Percentiles rank a stretch among this genome's conserved stretches.
Evolutionary conservation across 306 rosid genomes (phyloP).

Genomic region (Cucumis sativus): DNA sequence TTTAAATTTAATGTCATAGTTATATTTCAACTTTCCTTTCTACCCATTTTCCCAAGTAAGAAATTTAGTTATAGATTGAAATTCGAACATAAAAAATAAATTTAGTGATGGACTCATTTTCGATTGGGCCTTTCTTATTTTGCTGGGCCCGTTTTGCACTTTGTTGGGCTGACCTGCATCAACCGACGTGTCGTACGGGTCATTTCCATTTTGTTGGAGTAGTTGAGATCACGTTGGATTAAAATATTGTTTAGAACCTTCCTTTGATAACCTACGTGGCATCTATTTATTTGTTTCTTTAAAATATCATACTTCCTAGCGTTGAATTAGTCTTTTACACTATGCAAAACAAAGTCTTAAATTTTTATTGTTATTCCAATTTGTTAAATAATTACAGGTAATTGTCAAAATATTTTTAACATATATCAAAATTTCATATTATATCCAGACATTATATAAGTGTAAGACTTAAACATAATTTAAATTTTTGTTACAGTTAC

Average conservation of each 20-base stretch:
- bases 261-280: not conserved
- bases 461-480: no score
- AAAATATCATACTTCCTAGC: no score
- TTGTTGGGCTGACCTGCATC: not conserved
- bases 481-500: no score
- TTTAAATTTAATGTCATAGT: no score
- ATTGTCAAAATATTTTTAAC: no score
- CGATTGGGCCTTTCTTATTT: not conserved
- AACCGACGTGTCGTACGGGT: not conserved
- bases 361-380: no score
- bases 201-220: not conserved
- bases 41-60: not conserved
- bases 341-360: no score
- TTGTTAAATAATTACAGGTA: no score
- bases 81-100: not conserved
- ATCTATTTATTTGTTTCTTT: not conserved
- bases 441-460: no score
- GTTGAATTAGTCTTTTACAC: no score
- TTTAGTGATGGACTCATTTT: not conserved
- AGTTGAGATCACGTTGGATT: conserved; percentile 4
- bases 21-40: no score
- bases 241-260: not conserved
- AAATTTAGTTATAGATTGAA: not conserved
- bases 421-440: no score
- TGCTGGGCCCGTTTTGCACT: not conserved